Base-by-base conservation (phyloP, 768 basidiomycete genomes). In the Gloeopeniophorella convolvens region DNA sequence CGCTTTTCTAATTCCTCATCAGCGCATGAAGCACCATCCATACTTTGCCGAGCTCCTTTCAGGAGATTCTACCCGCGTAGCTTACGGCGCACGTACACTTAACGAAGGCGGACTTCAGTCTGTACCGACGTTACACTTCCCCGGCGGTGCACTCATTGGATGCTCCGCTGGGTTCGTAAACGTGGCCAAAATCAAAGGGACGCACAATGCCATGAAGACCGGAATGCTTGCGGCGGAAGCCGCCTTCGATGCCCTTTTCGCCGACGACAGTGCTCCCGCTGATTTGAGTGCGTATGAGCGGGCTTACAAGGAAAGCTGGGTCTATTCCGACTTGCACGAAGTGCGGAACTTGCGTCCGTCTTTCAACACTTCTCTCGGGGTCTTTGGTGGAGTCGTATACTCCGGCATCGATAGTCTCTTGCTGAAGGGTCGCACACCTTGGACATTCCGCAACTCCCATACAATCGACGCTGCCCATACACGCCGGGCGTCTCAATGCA, bases 191-290 rank as follows among this genome's bases (percentile, higher is more conserved):
- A 98, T 99, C 69, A 98, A 98, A 64, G 95, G 95, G 12, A 95
- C 94, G 0, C 96, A 98, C 65, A 98, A 94, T 52, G 93, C 95
- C 3, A 98, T 99, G 96, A 94, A 98, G 75, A 90, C 86, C 31
- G 96, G 96, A 24, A 97, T 97, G 86, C 74, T 98, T 16, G 95
- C 93, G 24, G 95, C 91, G 1, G 94, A 99, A 65, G 76, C 88
- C 0, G 89, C 89, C 0, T 92, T 74, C 58, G 74, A 81, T 5
- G 77, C 77, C 4, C 68, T 95, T 42, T 66, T 70, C 6, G 48
- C 66, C 10, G 59, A 58, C 20, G 53, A 50, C 4, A 54, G 37
- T 8, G 45, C 47, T 20, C 59, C 75, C 0, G 69, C 73, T 1
- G 82, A 90, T 63, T 78, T 97, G 80, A 78, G 81, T 21, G 57